phyloP scores from a whole-genome alignment of 495 filamentous ascomycete genomes.

The Penicillium subrubescens region DNA sequence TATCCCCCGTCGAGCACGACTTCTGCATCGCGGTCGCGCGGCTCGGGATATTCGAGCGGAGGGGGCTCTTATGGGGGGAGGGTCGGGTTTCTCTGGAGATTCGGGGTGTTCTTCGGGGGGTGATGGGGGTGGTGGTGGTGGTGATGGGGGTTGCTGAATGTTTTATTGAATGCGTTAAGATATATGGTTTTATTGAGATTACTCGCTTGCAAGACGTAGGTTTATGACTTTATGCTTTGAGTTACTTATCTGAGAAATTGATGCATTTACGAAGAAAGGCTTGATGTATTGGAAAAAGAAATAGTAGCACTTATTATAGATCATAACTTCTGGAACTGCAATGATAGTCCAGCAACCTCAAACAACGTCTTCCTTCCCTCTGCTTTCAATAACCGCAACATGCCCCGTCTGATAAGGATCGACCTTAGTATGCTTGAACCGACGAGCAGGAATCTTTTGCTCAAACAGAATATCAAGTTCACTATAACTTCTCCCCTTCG shows the following conservation, averaged over 20 bases:
- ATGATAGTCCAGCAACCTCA: neutral
- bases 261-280: too few relatives aligned
- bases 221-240: too few relatives aligned
- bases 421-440: neutral
- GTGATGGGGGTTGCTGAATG: neutral
- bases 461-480: slow-evolving; percentile 1
- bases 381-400: neutral
- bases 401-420: slow-evolving; percentile 1
- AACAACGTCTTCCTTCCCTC: neutral
- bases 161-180: neutral
- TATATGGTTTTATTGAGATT: neutral
- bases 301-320: too few relatives aligned
- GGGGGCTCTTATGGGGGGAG: neutral
- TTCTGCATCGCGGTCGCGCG: neutral
- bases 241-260: too few relatives aligned
- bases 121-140: neutral
- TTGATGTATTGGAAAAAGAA: too few relatives aligned
- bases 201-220: too few relatives aligned
- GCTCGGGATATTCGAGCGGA: neutral
- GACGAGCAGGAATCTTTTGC: neutral
- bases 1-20: neutral
- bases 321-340: neutral
- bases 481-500: slow-evolving; percentile 51
- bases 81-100: neutral
- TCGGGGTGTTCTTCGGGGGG: neutral